phyloP scores from a whole-genome alignment of 176 grass and related monocot genomes.

The Zizania latifolia region DNA sequence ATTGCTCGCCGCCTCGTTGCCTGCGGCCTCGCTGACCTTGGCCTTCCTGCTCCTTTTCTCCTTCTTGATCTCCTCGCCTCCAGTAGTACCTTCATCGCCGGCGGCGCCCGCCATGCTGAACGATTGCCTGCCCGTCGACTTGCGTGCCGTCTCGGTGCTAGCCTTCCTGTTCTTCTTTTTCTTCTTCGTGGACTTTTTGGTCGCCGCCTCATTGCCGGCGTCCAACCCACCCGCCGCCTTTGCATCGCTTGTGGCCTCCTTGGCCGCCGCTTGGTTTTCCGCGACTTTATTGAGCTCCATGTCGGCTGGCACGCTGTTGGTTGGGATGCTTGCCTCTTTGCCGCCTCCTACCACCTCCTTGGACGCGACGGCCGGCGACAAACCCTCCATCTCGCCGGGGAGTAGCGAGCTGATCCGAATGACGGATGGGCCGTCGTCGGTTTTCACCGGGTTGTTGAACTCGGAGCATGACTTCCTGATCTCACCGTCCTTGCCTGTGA shows the following conservation, averaged over 20 bases:
- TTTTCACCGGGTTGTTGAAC: slow-evolving; percentile 30
- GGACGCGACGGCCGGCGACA: not conserved
- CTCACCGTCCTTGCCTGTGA: slow-evolving; percentile 56
- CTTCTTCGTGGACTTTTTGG: not conserved
- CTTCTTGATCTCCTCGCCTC: not conserved
- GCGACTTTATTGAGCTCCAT: not conserved
- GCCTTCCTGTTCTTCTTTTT: not conserved
- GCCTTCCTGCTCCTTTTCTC: no score
- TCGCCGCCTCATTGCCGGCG: not conserved
- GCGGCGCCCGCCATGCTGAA: not conserved
- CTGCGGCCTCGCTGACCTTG: no score
- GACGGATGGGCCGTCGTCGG: not conserved
- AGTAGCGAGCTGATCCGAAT: slow-evolving; percentile 31
- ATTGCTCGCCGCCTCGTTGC: not conserved
- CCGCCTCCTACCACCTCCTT: not conserved
- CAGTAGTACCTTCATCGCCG: not conserved
- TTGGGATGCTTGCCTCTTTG: not conserved
- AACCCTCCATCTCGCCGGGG: not conserved
- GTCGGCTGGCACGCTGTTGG: not conserved
- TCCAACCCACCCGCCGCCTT: no score
- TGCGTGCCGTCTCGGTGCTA: not conserved
- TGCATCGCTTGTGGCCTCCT: no score
- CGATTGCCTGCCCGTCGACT: not conserved
- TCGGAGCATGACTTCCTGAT: slow-evolving; percentile 43
- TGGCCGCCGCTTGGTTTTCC: not conserved